Percentiles rank a stretch among this genome's conserved stretches.
Evolutionary conservation across 2,329 filamentous ascomycete species (phyloP).

Genomic region (Dryadomyces quercus-mongolicae): DNA sequence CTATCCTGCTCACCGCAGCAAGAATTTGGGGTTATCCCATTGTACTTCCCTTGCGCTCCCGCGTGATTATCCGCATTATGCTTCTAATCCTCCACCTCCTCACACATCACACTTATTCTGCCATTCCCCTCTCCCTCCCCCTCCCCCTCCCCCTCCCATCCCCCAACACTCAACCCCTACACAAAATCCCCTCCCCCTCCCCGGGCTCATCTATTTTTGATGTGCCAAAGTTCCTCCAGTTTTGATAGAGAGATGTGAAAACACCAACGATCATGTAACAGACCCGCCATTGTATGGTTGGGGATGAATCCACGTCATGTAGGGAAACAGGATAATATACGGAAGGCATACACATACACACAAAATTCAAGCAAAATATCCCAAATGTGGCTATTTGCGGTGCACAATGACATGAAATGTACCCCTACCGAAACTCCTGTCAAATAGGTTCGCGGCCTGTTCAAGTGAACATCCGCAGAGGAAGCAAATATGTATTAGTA

Average conservation of each 20-base stretch:
- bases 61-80: not conserved
- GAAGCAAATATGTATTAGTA: not conserved
- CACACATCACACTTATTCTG: not conserved
- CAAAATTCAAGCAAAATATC: conserved; percentile 5
- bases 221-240: conserved; percentile 1
- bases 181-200: not conserved
- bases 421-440: not conserved
- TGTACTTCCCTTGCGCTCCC: not conserved
- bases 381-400: not conserved
- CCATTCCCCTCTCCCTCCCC: not conserved
- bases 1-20: not conserved
- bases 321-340: conserved; percentile 15
- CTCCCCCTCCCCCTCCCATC: not conserved
- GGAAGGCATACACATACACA: conserved; percentile 13
- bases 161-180: not conserved
- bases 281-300: conserved; percentile 9
- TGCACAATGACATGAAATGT: not conserved
- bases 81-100: not conserved
- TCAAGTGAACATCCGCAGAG: not conserved
- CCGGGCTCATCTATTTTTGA: not conserved
- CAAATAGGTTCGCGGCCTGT: not conserved
- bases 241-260: conserved; percentile 10
- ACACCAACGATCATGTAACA: conserved; percentile 14
- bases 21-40: not conserved
- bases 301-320: conserved; percentile 16